These are phyloP conservation scores for Oenanthe javanica DNA, from an alignment of 140 eudicot species.

Conservation along the genomic window DNA sequence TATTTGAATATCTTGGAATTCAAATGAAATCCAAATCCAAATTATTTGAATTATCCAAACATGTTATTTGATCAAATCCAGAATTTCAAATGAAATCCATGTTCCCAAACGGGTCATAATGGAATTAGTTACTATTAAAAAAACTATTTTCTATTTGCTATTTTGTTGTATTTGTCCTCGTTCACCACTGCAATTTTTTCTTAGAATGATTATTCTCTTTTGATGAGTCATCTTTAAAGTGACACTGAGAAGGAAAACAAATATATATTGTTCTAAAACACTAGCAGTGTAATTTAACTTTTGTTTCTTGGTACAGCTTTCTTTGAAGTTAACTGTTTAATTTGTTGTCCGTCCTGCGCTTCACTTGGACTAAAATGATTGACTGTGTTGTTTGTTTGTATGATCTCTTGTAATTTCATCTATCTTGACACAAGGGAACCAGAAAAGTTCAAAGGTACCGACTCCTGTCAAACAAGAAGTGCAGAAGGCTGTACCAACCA, in stretches of 20 bases:
- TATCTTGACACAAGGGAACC: slow-evolving; percentile 26
- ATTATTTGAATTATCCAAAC: too few species aligned
- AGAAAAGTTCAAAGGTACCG: slow-evolving; percentile 33
- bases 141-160: background rate
- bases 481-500: slow-evolving; percentile 54
- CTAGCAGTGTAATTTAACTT: background rate
- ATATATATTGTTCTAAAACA: background rate
- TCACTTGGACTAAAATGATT: background rate
- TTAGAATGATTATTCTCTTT: background rate
- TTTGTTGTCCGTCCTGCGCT: background rate
- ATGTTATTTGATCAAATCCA: too few species aligned
- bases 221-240: background rate
- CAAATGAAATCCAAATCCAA: too few species aligned
- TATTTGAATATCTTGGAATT: too few species aligned
- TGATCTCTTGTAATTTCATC: slow-evolving; percentile 2
- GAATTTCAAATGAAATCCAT: too few species aligned
- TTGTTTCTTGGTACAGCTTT: background rate
- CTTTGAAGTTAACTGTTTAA: background rate
- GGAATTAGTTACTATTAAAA: too few species aligned
- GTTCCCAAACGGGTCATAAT: too few species aligned
- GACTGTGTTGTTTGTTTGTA: background rate
- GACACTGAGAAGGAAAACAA: background rate
- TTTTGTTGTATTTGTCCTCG: background rate
- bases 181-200: background rate
- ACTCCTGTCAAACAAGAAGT: slow-evolving; percentile 49